Percentiles rank a stretch among this genome's conserved stretches.
phyloP scores from a whole-genome alignment of 495 filamentous ascomycete species.

The Lasiosphaeriaceae sp. region DNA sequence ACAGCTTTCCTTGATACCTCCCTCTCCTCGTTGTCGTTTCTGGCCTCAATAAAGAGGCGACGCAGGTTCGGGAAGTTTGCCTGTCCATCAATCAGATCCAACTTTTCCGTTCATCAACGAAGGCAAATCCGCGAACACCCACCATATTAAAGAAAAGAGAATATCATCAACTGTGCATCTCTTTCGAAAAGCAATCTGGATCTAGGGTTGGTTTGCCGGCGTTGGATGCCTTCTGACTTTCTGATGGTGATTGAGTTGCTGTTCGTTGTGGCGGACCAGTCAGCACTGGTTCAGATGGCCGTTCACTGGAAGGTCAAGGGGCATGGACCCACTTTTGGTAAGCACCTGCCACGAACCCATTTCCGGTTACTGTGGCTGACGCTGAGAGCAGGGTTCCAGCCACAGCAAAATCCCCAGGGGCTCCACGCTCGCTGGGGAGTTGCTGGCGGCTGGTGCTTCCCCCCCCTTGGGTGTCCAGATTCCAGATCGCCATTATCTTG shows the following conservation, averaged over 20 bases:
- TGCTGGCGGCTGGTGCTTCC: not conserved
- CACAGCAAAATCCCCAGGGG: not conserved
- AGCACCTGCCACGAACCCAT: too few species aligned
- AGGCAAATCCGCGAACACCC: not conserved
- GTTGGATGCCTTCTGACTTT: too few species aligned
- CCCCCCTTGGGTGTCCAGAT: not conserved
- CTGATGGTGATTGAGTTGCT: too few species aligned
- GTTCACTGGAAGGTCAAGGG: too few species aligned
- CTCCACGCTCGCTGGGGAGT: not conserved
- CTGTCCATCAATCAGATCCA: constrained; percentile 35
- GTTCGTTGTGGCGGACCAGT: not conserved
- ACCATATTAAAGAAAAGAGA: too few species aligned
- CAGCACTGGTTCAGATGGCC: too few species aligned
- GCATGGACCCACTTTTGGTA: too few species aligned
- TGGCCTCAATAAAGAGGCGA: constrained; percentile 91
- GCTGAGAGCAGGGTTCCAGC: not conserved
- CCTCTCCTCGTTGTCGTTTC: constrained; percentile 90
- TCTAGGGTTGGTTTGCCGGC: too few species aligned
- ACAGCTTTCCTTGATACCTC: constrained; percentile 92
- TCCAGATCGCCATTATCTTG: constrained; percentile 4
- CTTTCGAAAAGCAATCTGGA: not conserved
- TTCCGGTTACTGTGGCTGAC: constrained; percentile 3
- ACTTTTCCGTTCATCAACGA: not conserved
- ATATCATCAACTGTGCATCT: too few species aligned
- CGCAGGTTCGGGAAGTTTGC: constrained; percentile 91